Evolutionary conservation across 139 green algal species (phyloP).

Genomic region (Haematococcus lacustris): DNA sequence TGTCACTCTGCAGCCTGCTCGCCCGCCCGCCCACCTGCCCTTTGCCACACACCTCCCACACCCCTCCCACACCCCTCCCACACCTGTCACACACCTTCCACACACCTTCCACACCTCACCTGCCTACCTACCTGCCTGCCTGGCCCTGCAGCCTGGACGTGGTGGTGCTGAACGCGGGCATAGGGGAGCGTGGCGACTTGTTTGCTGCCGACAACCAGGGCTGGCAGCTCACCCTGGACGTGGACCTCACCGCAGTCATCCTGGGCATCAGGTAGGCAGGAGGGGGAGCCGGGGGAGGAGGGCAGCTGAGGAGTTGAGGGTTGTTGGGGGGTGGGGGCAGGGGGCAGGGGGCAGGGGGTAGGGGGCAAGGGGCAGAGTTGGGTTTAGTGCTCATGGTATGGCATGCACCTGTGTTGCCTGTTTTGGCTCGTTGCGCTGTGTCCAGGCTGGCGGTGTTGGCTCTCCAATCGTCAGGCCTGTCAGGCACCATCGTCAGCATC

Average conservation of each 20-base stretch:
- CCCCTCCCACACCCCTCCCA: not conserved
- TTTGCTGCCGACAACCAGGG: slow-evolving; percentile 13
- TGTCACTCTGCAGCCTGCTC: not conserved
- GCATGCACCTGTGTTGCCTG: too few relatives aligned
- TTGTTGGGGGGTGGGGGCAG: too few relatives aligned
- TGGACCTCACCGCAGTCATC: slow-evolving; percentile 62
- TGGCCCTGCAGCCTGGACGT: slow-evolving; percentile 35
- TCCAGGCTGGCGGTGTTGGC: too few relatives aligned
- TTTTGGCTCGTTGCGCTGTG: too few relatives aligned
- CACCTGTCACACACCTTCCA: not conserved
- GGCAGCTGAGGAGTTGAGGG: too few relatives aligned
- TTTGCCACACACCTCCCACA: not conserved
- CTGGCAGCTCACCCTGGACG: slow-evolving; percentile 54
- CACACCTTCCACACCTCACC: not conserved
- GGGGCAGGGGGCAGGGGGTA: too few relatives aligned
- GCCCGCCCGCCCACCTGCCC: too few relatives aligned
- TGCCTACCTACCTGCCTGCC: not conserved
- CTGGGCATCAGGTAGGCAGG: slow-evolving; percentile 16
- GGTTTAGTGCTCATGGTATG: too few relatives aligned
- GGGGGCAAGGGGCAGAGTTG: too few relatives aligned
- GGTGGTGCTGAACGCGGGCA: slow-evolving; percentile 70
- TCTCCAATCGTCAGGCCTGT: too few relatives aligned
- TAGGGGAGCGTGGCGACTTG: slow-evolving; percentile 47
- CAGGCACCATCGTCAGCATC: slow-evolving; percentile 50
- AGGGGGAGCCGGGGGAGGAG: too few relatives aligned